Evolutionary conservation across 805 yeast genomes (phyloP).

Genomic region (Pichia gijzeniarum): DNA sequence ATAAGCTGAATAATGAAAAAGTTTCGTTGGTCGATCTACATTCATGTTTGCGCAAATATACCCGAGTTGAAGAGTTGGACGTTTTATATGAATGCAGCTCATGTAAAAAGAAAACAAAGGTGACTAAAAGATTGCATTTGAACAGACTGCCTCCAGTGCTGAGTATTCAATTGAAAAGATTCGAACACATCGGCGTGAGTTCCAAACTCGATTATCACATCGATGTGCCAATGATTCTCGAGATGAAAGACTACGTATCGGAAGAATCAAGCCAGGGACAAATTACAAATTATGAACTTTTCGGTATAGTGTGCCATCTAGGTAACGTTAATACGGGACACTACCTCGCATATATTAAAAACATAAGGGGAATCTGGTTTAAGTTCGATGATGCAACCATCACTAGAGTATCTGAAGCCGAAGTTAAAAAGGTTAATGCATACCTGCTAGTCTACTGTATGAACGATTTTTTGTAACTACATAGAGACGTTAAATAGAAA

Average conservation of each 20-base stretch:
- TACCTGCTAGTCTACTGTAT: conserved; percentile 70
- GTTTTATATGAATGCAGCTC: conserved; percentile 61
- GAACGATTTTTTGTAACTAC: conserved; percentile 30
- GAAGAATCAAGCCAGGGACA: conserved; percentile 2
- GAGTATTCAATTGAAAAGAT: conserved; percentile 78
- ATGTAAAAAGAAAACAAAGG: conserved; percentile 58
- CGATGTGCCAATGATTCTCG: conserved; percentile 62
- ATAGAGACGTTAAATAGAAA: neutral
- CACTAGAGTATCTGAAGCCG: conserved; percentile 53
- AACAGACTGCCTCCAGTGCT: conserved; percentile 69
- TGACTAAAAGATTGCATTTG: conserved; percentile 66
- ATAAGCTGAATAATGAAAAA: conserved; percentile 22
- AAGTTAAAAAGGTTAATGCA: conserved; percentile 68
- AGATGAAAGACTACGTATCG: conserved; percentile 55
- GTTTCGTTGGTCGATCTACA: conserved; percentile 34
- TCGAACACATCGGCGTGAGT: conserved; percentile 54
- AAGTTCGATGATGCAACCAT: conserved; percentile 87
- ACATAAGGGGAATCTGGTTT: conserved; percentile 75
- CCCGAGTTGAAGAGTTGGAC: conserved; percentile 71
- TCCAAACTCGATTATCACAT: conserved; percentile 74
- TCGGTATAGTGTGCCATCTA: conserved; percentile 80
- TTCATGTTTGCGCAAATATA: conserved; percentile 71
- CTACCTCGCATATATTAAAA: conserved; percentile 74
- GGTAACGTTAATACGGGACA: conserved; percentile 97
- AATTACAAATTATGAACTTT: conserved; percentile 60